phyloP scores from a whole-genome alignment of 108 stramenopile species.

The Nannochloropsis gaditana region DNA sequence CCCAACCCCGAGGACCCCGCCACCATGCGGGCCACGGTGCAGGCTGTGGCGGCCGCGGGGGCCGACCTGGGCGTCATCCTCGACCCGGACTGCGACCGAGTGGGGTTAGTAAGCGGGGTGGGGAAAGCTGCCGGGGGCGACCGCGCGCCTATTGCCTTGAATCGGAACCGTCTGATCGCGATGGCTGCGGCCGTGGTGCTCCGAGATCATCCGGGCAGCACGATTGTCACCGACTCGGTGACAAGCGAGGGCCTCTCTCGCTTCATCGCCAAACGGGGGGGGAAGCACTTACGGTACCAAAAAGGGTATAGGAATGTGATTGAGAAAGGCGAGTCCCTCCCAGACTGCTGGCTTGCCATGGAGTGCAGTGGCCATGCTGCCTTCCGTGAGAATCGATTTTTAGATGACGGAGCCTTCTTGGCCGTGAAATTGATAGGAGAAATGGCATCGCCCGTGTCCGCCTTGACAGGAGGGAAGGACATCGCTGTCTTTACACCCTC shows the following conservation, averaged over 20 bases:
- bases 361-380: conserved; percentile 52
- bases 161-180: conserved; percentile 49
- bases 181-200: conserved; percentile 42
- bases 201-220: conserved; percentile 44
- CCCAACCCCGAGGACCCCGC: conserved; percentile 51
- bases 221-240: conserved; percentile 54
- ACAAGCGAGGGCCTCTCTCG: conserved; percentile 24
- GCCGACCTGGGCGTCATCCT: conserved; percentile 51
- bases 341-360: conserved; percentile 44
- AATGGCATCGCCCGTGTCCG: not conserved
- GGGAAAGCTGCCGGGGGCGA: not conserved
- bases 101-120: conserved; percentile 22
- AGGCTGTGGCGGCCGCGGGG: conserved; percentile 34
- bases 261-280: not conserved
- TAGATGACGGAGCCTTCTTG: conserved; percentile 53
- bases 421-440: conserved; percentile 40
- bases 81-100: conserved; percentile 50
- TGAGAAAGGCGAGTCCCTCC: conserved; percentile 46
- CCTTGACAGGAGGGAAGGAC: not conserved
- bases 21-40: conserved; percentile 47
- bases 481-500: not conserved
- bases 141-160: conserved; percentile 25
- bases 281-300: conserved; percentile 39
- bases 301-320: conserved; percentile 55
- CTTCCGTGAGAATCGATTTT: conserved; percentile 43